Evolutionary conservation across 2,329 filamentous ascomycete genomes (phyloP), one percentile per base, ranked within the genome.

Genomic region (Epichloe hybrida): DNA sequence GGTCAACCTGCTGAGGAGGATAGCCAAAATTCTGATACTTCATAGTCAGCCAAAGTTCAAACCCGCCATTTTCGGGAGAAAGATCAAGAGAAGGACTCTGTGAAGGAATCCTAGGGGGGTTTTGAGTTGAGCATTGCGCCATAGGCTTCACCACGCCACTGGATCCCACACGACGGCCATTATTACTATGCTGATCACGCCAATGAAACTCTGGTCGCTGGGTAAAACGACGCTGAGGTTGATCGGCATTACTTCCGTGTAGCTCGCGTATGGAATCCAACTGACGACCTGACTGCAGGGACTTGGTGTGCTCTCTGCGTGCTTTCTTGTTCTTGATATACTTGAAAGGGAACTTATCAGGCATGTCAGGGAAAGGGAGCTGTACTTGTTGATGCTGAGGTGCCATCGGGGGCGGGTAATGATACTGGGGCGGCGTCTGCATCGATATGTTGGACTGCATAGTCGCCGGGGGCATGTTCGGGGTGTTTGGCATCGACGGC

Each of bases 41-140:
- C 59, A 75, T 69, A 62, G 80, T 88, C 74, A 90, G 84, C 79
- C 77, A 75, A 57, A 78, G 75, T 66, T 90, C 84, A 76, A 84
- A 88, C 57, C 81, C 75, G 62, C 80, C 79, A 63, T 72, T 83
- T 62, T 81, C 79, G 53, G 84, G 84, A 55, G 83, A 82, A 52
- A 89, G 68, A 69, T 87, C 79, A 63, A 79, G 62, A 56, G 61
- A 60, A 59, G 55, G 59, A 55, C 50, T 53, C 36, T 56, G 48
- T 47, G 53, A 39, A 49, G 50, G 43, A 34, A 38, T 13, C n/a
- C 38, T 38, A 38, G 38, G 52, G 52, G 40, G 9, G 4, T 21
- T 21, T 20, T 50, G 51, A 34, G 44, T 17, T 21, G 50, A 46
- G 52, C 49, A 38, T 44, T 45, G 49, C 42, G 41, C 46, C 5